Conservation (phyloP, 768 basidiomycete species). For the Baorangia bicolor region DNA sequence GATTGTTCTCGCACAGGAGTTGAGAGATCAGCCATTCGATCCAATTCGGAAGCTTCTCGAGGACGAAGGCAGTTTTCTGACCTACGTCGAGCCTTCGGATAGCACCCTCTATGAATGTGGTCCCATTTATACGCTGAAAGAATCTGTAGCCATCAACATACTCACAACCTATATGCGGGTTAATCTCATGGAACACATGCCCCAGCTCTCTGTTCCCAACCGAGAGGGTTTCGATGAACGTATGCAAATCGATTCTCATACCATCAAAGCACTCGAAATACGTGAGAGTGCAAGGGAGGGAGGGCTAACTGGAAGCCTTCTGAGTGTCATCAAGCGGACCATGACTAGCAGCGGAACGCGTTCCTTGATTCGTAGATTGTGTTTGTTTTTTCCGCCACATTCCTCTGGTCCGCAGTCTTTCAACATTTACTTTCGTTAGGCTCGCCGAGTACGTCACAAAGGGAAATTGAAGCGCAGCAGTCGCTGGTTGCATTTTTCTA, state of each 20-base stretch:
- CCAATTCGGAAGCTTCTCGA: slow-evolving; percentile 48
- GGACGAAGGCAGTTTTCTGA: slow-evolving; percentile 56
- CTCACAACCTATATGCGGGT: slow-evolving; percentile 63
- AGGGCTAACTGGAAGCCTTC: slow-evolving; percentile 67
- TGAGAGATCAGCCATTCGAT: slow-evolving; percentile 40
- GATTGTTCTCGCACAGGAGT: slow-evolving; percentile 59
- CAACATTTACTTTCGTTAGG: slow-evolving; percentile 43
- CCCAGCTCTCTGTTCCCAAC: slow-evolving; percentile 53
- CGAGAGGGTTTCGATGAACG: slow-evolving; percentile 53
- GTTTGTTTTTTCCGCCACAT: slow-evolving; percentile 41
- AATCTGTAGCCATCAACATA: slow-evolving; percentile 57
- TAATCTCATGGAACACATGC: slow-evolving; percentile 80
- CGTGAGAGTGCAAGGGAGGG: slow-evolving; percentile 73
- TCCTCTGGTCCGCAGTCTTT: slow-evolving; percentile 8
- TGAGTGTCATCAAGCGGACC: slow-evolving; percentile 75
- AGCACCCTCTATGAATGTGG: not conserved
- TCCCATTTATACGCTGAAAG: slow-evolving; percentile 33
- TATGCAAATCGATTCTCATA: slow-evolving; percentile 91
- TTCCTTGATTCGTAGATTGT: slow-evolving; percentile 72
- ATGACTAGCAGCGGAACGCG: slow-evolving; percentile 76
- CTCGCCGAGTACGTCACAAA: slow-evolving; percentile 76
- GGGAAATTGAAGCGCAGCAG: slow-evolving; percentile 72
- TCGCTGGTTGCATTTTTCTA: slow-evolving; percentile 74
- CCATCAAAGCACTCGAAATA: slow-evolving; percentile 86
- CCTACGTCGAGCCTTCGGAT: slow-evolving; percentile 37